These are phyloP conservation scores for Nicotiana knightiana DNA, from an alignment of 257 asterid species.

Conservation along the genomic window DNA sequence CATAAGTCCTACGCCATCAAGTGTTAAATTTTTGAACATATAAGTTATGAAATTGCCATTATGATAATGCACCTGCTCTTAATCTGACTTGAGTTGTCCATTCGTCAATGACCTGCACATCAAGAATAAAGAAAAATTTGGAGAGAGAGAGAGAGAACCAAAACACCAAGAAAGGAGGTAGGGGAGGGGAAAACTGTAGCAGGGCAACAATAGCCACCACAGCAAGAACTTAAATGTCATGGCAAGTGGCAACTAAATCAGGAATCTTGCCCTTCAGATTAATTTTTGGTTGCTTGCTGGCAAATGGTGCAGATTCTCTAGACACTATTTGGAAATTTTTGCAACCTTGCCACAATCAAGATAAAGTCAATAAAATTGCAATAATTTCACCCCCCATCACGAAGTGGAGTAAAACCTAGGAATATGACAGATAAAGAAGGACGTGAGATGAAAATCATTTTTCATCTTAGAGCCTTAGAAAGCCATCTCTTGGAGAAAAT, in stretches of 20 bases:
- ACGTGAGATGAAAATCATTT: background rate
- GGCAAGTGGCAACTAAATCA: constrained; percentile 11
- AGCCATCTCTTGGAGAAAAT: background rate
- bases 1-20: background rate
- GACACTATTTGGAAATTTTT: constrained; percentile 41
- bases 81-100: constrained; percentile 75
- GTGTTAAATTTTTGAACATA: background rate
- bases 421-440: background rate
- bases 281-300: constrained; percentile 59
- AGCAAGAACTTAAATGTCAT: constrained; percentile 17
- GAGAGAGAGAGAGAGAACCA: background rate
- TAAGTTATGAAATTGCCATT: background rate
- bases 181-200: constrained; percentile 20
- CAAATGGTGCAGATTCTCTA: constrained; percentile 38
- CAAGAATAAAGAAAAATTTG: background rate
- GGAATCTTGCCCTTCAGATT: constrained; percentile 28
- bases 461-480: background rate
- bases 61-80: constrained; percentile 46
- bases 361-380: background rate
- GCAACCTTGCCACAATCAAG: constrained; percentile 31
- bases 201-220: constrained; percentile 16
- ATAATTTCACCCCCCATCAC: background rate
- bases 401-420: background rate
- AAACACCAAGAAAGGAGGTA: background rate
- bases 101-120: constrained; percentile 74